phyloP scores from a whole-genome alignment of 2,329 filamentous ascomycete species.

The Fusarium paranaense region DNA sequence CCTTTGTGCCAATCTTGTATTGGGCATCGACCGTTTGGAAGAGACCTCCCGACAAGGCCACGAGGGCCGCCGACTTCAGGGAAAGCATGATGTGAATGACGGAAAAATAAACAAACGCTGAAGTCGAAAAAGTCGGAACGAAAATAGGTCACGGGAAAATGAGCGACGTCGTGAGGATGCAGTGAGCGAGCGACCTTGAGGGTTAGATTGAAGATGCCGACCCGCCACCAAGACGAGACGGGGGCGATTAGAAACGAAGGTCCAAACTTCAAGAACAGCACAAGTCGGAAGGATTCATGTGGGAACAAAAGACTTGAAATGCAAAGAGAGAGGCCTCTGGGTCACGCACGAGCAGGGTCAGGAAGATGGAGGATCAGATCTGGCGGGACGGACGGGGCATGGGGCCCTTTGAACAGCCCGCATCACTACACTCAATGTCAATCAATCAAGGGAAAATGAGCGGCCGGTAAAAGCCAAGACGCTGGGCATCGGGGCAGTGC shows the following conservation, averaged over 20 bases:
- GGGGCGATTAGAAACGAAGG: not conserved
- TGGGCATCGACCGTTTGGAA: slow-evolving; percentile 38
- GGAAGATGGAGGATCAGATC: slow-evolving; percentile 24
- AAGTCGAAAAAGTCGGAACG: not conserved
- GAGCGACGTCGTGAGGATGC: slow-evolving; percentile 29
- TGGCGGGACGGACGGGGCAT: slow-evolving; percentile 12
- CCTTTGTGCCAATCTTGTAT: slow-evolving; percentile 47
- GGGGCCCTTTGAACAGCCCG: slow-evolving; percentile 15
- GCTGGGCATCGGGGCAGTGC: slow-evolving; percentile 44
- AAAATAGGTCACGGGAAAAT: slow-evolving; percentile 14
- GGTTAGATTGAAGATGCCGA: not conserved
- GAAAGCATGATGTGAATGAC: not conserved
- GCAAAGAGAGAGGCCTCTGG: not conserved
- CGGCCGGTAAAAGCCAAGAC: slow-evolving; percentile 34
- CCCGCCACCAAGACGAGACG: slow-evolving; percentile 4
- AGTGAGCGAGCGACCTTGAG: not conserved
- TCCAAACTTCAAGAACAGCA: not conserved
- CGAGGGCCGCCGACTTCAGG: not conserved
- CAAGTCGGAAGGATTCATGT: not conserved
- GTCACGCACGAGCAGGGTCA: slow-evolving; percentile 18
- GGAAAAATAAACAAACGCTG: not conserved
- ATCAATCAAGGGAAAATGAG: slow-evolving; percentile 4
- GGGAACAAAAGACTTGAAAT: slow-evolving; percentile 5
- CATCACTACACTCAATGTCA: not conserved
- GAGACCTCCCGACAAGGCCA: slow-evolving; percentile 28